phyloP scores from a whole-genome alignment of 441 rosid species.

The Biscutella auriculata region DNA sequence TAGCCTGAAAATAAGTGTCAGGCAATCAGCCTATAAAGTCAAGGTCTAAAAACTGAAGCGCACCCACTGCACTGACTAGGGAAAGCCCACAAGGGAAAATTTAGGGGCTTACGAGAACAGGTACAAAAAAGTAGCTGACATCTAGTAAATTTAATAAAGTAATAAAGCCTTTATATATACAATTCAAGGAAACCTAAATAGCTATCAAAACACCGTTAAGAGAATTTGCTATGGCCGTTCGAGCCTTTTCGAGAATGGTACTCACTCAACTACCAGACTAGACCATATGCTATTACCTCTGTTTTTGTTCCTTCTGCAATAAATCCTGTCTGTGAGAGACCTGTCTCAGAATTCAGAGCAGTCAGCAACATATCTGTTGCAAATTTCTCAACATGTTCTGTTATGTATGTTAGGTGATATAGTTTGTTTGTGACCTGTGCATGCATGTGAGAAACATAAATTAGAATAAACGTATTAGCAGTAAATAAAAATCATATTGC shows the following conservation, averaged over 20 bases:
- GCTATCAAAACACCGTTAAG: background rate
- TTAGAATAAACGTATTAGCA: slow-evolving; percentile 7
- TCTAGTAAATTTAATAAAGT: background rate
- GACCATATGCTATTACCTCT: slow-evolving; percentile 38
- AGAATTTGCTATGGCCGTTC: slow-evolving; percentile 1
- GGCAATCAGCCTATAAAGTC: slow-evolving; percentile 9
- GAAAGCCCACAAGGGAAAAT: background rate
- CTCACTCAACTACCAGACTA: slow-evolving; percentile 6
- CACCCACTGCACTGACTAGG: background rate
- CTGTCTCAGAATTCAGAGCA: slow-evolving; percentile 54
- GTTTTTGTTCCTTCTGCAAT: slow-evolving; percentile 40
- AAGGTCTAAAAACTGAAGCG: slow-evolving; percentile 4
- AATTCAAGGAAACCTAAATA: background rate
- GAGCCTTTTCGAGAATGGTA: background rate
- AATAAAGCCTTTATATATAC: background rate
- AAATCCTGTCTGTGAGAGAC: slow-evolving; percentile 35
- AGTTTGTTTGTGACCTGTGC: slow-evolving; percentile 95
- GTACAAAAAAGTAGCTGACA: slow-evolving; percentile 1
- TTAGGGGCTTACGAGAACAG: slow-evolving; percentile 6
- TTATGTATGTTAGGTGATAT: slow-evolving; percentile 63
- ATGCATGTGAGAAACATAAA: slow-evolving; percentile 19
- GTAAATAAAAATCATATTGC: background rate
- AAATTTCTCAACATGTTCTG: slow-evolving; percentile 78
- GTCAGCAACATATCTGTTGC: slow-evolving; percentile 71
- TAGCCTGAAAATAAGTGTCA: slow-evolving; percentile 35